Percentiles rank a stretch among this genome's conserved stretches.
These are phyloP conservation scores for Tuctoria greenei DNA, from an alignment of 176 grass and related monocot genomes.

Conservation along the genomic window DNA sequence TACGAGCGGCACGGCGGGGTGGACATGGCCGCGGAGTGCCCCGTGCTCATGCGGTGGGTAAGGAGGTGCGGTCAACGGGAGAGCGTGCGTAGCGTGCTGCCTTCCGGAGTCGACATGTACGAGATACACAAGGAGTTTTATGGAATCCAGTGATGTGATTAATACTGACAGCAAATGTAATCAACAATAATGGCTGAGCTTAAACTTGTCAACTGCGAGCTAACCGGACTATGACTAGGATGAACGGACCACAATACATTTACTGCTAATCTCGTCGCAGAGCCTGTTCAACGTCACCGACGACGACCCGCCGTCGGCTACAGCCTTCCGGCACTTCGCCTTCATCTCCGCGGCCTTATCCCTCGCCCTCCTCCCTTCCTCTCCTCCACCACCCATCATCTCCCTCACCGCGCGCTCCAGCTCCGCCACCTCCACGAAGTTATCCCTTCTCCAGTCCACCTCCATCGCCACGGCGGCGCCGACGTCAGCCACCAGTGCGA, in stretches of 20 bases:
- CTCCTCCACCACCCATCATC: not conserved
- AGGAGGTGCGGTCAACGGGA: too few species aligned
- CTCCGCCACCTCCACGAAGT: constrained; percentile 19
- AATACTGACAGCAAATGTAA: too few species aligned
- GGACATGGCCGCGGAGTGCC: too few species aligned
- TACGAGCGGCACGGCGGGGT: not conserved
- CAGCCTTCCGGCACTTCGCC: not conserved
- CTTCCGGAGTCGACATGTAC: not conserved
- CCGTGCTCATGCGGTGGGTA: too few species aligned
- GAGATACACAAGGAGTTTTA: not conserved
- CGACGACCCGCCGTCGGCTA: not conserved
- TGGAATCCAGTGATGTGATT: not conserved
- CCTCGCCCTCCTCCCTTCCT: constrained; percentile 12
- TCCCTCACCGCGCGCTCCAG: not conserved
- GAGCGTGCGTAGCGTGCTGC: too few species aligned
- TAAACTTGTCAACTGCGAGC: too few species aligned
- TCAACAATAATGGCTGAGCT: too few species aligned
- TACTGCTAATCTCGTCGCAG: not conserved
- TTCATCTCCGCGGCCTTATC: not conserved
- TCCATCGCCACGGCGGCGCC: constrained; percentile 16
- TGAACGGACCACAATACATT: too few species aligned
- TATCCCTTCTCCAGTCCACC: not conserved
- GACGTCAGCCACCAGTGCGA: not conserved
- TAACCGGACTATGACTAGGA: too few species aligned
- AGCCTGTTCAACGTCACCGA: not conserved